Conservation (phyloP, 768 basidiomycete species). For the Rhodosporidiobolus sp. region DNA sequence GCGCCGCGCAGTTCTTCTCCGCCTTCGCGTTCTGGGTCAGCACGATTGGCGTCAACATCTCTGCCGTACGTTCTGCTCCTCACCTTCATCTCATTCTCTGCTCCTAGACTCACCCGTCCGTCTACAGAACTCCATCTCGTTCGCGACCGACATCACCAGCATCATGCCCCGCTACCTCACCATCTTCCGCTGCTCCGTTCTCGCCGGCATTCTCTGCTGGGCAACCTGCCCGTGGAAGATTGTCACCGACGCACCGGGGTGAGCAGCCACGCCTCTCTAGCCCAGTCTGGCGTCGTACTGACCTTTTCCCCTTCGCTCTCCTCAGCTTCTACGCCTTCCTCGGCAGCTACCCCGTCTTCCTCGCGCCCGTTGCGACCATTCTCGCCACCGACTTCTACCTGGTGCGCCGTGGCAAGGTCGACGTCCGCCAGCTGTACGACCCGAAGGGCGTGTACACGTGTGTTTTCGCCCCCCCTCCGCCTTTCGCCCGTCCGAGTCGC, state of each 20-base stretch:
- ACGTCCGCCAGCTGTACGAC: conserved; percentile 42
- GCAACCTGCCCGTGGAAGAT: conserved; percentile 46
- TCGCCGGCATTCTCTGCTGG: conserved; percentile 44
- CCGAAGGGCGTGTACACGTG: conserved; percentile 44
- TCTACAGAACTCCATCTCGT: conserved; percentile 44
- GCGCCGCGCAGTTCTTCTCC: conserved; percentile 25
- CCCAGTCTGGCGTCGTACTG: background rate
- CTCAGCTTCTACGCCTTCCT: conserved; percentile 44
- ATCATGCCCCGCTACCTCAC: conserved; percentile 46
- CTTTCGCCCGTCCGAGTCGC: too few relatives aligned
- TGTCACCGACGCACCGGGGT: conserved; percentile 36
- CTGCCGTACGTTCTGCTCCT: background rate
- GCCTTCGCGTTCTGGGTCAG: background rate
- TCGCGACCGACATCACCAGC: conserved; percentile 46
- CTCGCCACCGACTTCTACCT: conserved; percentile 41
- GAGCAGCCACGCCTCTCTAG: background rate
- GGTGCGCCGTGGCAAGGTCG: conserved; percentile 35
- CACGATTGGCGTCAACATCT: conserved; percentile 19
- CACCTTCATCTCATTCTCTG: background rate
- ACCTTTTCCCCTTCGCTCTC: background rate
- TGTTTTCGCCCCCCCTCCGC: too few relatives aligned
- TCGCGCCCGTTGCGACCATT: conserved; percentile 45
- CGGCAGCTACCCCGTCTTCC: conserved; percentile 44
- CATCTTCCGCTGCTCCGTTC: conserved; percentile 45
- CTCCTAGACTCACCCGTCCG: too few relatives aligned